These are phyloP conservation scores for Apiospora koreana DNA, from an alignment of 2,329 filamentous ascomycete genomes.

Conservation along the genomic window DNA sequence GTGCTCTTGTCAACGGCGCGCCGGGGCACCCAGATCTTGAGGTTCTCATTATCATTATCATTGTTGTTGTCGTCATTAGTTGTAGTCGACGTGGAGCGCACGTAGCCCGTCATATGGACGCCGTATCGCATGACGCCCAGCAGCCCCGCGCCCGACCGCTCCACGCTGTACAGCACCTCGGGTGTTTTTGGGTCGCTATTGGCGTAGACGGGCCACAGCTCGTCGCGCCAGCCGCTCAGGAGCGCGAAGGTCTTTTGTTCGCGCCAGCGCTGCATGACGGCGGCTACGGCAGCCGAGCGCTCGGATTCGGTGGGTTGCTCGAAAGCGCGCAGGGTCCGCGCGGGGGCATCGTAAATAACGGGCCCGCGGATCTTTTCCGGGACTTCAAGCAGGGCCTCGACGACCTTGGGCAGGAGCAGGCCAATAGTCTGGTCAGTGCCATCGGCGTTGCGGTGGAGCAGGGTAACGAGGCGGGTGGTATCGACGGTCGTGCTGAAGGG, in stretches of 20 bases:
- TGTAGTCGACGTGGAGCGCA: slow-evolving; percentile 27
- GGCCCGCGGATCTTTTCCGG: slow-evolving; percentile 55
- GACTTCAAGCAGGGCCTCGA: slow-evolving; percentile 48
- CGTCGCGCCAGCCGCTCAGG: slow-evolving; percentile 77
- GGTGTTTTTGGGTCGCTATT: slow-evolving; percentile 45
- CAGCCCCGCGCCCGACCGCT: slow-evolving; percentile 72
- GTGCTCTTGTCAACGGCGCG: slow-evolving; percentile 79
- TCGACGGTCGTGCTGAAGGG: slow-evolving; percentile 50
- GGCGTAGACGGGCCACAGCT: slow-evolving; percentile 77
- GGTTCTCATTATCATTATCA: slow-evolving; percentile 41
- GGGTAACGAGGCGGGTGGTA: slow-evolving; percentile 65
- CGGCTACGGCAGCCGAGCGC: slow-evolving; percentile 57
- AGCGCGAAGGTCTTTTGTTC: slow-evolving; percentile 72
- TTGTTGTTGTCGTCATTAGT: slow-evolving; percentile 38
- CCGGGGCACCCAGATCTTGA: slow-evolving; percentile 84
- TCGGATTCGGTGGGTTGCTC: slow-evolving; percentile 58
- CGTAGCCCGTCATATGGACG: slow-evolving; percentile 78
- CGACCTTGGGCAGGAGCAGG: slow-evolving; percentile 34
- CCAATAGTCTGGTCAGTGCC: slow-evolving; percentile 31
- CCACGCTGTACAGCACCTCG: slow-evolving; percentile 70
- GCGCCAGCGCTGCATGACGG: slow-evolving; percentile 68
- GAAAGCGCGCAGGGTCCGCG: slow-evolving; percentile 66
- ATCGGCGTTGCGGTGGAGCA: slow-evolving; percentile 37
- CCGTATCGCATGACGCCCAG: slow-evolving; percentile 79
- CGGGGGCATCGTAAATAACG: slow-evolving; percentile 60